A percentile compares a stretch with the other conserved stretches of the same genome.
Evolutionary conservation across 2,329 filamentous ascomycete genomes (phyloP).

Genomic region (Pseudogymnoascus sp.): DNA sequence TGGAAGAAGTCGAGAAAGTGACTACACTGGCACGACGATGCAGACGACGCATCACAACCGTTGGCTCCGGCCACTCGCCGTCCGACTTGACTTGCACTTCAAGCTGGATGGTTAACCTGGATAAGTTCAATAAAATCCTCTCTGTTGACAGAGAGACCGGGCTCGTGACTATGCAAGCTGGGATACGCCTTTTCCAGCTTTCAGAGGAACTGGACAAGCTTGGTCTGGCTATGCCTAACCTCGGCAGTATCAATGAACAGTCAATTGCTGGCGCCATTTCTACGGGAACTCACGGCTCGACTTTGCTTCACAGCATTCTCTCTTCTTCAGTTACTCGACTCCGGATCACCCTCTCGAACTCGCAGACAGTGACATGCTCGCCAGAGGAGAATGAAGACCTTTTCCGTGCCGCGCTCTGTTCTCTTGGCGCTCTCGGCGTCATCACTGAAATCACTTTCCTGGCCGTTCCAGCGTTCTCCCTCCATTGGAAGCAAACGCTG

Average conservation of each 20-base stretch:
- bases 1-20: constrained; percentile 76
- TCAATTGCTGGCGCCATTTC: constrained; percentile 87
- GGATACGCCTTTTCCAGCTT: constrained; percentile 72
- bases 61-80: constrained; percentile 89
- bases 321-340: constrained; percentile 70
- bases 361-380: constrained; percentile 63
- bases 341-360: constrained; percentile 75
- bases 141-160: constrained; percentile 59
- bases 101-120: constrained; percentile 90
- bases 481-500: constrained; percentile 79
- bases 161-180: constrained; percentile 73
- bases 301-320: constrained; percentile 73
- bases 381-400: constrained; percentile 63
- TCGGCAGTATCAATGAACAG: constrained; percentile 93
- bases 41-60: constrained; percentile 72
- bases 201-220: constrained; percentile 65
- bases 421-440: constrained; percentile 83
- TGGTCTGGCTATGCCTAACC: constrained; percentile 80
- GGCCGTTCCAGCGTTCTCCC: constrained; percentile 72
- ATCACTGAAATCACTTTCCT: constrained; percentile 83
- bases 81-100: constrained; percentile 88
- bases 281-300: constrained; percentile 90
- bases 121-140: constrained; percentile 69
- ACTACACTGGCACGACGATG: constrained; percentile 74
- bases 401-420: constrained; percentile 81